These are phyloP conservation scores for Leccinum solheimii DNA, from an alignment of 1,284 basidiomycete species.

Conservation along the genomic window DNA sequence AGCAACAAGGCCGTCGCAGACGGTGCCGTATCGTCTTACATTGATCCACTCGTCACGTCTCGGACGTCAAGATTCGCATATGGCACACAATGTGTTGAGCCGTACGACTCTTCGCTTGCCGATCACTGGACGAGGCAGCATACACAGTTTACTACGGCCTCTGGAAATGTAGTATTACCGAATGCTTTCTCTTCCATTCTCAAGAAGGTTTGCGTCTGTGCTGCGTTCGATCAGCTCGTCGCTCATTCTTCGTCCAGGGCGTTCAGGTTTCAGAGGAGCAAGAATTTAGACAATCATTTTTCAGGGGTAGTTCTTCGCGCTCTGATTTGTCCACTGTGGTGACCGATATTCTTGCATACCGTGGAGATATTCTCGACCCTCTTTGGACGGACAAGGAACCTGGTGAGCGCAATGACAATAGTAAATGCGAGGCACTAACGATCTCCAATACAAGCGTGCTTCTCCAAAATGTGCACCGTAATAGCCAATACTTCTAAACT, in stretches of 20 bases:
- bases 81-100: conserved; percentile 32
- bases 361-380: conserved; percentile 12
- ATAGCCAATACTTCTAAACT: conserved; percentile 12
- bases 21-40: conserved; percentile 51
- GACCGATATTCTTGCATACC: conserved; percentile 13
- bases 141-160: not conserved
- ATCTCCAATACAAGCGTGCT: not conserved
- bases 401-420: conserved; percentile 8
- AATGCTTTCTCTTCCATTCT: conserved; percentile 33
- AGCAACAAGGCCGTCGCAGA: conserved; percentile 60
- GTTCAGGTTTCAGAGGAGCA: conserved; percentile 32
- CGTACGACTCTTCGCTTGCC: conserved; percentile 30
- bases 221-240: not conserved
- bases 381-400: conserved; percentile 24
- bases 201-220: conserved; percentile 22
- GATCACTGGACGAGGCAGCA: conserved; percentile 37
- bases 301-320: not conserved
- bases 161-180: conserved; percentile 23
- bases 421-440: not conserved
- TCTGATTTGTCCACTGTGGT: not conserved
- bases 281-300: conserved; percentile 28
- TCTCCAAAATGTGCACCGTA: conserved; percentile 17
- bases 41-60: conserved; percentile 48
- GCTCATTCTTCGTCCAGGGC: conserved; percentile 21
- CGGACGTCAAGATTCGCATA: conserved; percentile 46